A percentile compares a stretch with the other conserved stretches of the same genome.
Evolutionary conservation across 345 rosid genomes (phyloP).

Genomic region (Euphorbia pulcherrima): DNA sequence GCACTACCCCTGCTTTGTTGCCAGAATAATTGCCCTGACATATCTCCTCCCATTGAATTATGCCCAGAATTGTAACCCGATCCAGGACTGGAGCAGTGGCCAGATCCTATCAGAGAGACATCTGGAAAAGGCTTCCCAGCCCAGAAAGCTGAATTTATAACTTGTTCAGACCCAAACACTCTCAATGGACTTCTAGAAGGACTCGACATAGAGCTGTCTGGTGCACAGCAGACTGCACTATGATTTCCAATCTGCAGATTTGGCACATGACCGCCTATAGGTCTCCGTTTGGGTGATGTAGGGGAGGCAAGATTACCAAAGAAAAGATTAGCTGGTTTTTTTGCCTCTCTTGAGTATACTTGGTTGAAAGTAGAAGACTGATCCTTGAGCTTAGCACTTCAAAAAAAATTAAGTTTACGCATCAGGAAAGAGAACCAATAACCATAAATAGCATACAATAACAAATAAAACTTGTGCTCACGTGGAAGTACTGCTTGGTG

Average conservation of each 20-base stretch:
- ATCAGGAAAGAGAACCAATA: constrained; percentile 15
- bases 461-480: constrained; percentile 10
- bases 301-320: constrained; percentile 50
- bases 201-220: constrained; percentile 94
- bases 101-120: constrained; percentile 68
- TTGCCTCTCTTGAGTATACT: constrained; percentile 51
- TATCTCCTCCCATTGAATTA: constrained; percentile 92
- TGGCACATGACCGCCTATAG: constrained; percentile 50
- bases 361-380: constrained; percentile 35
- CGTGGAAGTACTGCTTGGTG: constrained; percentile 26
- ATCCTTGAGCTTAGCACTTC: constrained; percentile 54
- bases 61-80: constrained; percentile 96
- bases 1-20: constrained; percentile 92
- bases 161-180: constrained; percentile 62
- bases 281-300: constrained; percentile 66
- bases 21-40: constrained; percentile 87
- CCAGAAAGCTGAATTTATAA: constrained; percentile 61
- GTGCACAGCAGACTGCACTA: constrained; percentile 72
- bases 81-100: constrained; percentile 97
- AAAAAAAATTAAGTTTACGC: constrained; percentile 4
- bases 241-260: constrained; percentile 64
- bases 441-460: neutral
- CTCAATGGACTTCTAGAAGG: constrained; percentile 98
- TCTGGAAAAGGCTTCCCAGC: constrained; percentile 71
- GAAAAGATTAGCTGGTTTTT: constrained; percentile 50